Evolutionary conservation across 345 rosid species (phyloP), one percentile per base, ranked within the genome.

Genomic region (Eucalyptus sp.): DNA sequence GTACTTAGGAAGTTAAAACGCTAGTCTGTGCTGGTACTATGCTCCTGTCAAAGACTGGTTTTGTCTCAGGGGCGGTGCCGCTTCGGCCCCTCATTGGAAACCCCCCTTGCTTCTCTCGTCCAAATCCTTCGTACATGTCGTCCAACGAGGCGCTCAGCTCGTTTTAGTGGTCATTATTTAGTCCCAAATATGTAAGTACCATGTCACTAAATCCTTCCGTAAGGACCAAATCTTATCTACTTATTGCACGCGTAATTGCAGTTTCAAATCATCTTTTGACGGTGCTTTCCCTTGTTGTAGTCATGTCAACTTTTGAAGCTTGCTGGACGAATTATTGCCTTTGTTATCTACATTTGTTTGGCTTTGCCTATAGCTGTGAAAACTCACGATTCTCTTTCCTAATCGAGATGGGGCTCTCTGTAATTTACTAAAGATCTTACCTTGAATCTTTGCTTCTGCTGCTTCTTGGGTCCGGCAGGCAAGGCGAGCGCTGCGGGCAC

Each of bases 401-500:
- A 9, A 46, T 50, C 29, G 18, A 17, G 46, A 71, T 71, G 81
- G 13, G 48, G 6, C 25, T 31, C 3, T 85, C 33, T 49, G 56
- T 85, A 29, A 48, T 27, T 85, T 10, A 85, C n/a, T 14, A 49
- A 29, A 85, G 11, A 27, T 11, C 6, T 37, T 27, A 33, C 37
- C 16, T 49, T 48, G 12, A 50, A 48, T 85, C 33, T 27, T 27
- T 85, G n/a, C 51, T 49, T 48, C 37, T 27, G 37, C 56, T 27
- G 87, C 37, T 51, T 86, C 44, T 54, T 86, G 52, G 83, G 83
- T 66, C 33, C 29, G 58, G 86, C 50, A 96, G 98, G 99, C 99
- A 11, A 95, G 95, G 88, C 93, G 97, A 91, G 99, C 99, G 1
- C 91, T 97, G 92, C 94, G 99, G n/a, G 99, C 99, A 43, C 87